Percentiles rank a stretch among this genome's conserved stretches.
These are phyloP conservation scores for Trypanosoma conorhini DNA, from an alignment of 208 protist species.

Conservation along the genomic window DNA sequence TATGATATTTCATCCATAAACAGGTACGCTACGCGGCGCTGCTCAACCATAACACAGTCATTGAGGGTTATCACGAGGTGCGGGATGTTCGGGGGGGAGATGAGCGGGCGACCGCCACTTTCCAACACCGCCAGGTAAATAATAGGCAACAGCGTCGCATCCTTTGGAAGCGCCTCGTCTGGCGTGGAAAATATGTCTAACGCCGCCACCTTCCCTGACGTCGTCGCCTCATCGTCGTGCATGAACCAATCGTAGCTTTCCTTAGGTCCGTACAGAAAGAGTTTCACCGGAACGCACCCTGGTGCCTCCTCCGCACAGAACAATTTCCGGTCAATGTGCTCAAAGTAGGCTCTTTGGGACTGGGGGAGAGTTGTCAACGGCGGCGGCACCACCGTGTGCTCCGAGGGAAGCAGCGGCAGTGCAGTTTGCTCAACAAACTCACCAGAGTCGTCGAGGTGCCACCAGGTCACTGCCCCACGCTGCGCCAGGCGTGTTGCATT, in stretches of 20 bases:
- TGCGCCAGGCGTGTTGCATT: slow-evolving; percentile 83
- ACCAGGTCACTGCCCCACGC: slow-evolving; percentile 74
- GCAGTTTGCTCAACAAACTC: slow-evolving; percentile 87
- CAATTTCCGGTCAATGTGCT: slow-evolving; percentile 27
- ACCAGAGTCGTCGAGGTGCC: slow-evolving; percentile 91
- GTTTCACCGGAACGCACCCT: slow-evolving; percentile 47
- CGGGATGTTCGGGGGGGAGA: slow-evolving; percentile 85
- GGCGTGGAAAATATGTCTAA: slow-evolving; percentile 82
- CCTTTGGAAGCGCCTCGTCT: slow-evolving; percentile 78
- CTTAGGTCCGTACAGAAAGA: slow-evolving; percentile 76
- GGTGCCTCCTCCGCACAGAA: slow-evolving; percentile 24
- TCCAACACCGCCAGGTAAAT: slow-evolving; percentile 76
- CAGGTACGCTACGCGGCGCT: slow-evolving; percentile 71
- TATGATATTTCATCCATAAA: slow-evolving; percentile 92
- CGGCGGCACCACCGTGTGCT: not conserved
- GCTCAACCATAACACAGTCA: slow-evolving; percentile 86
- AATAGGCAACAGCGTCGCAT: slow-evolving; percentile 66
- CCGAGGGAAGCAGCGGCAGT: slow-evolving; percentile 39
- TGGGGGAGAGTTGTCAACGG: slow-evolving; percentile 14
- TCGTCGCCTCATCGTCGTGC: slow-evolving; percentile 81
- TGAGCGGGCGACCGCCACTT: slow-evolving; percentile 69
- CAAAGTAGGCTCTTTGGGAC: slow-evolving; percentile 22
- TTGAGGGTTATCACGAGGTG: slow-evolving; percentile 72
- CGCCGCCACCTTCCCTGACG: slow-evolving; percentile 51
- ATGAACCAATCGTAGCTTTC: slow-evolving; percentile 92